Evolutionary conservation across 2,329 filamentous ascomycete genomes (phyloP).

Genomic region (Sporothrix mexicana): DNA sequence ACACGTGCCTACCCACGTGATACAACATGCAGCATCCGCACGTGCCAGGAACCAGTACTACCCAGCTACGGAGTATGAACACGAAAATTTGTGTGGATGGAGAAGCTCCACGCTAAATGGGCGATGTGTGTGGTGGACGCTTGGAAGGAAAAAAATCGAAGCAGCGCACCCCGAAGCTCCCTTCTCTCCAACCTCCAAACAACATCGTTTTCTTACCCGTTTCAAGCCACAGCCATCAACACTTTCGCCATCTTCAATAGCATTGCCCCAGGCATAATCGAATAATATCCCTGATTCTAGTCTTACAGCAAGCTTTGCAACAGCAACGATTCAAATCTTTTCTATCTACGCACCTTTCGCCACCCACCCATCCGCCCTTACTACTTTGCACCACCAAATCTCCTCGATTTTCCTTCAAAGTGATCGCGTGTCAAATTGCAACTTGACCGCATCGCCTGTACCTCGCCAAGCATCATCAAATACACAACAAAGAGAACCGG

Average conservation of each 20-base stretch:
- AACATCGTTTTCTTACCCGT: slow-evolving; percentile 13
- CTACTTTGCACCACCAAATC: background rate
- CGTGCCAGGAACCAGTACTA: slow-evolving; percentile 35
- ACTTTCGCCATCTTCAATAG: background rate
- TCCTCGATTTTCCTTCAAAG: background rate
- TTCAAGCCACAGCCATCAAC: slow-evolving; percentile 17
- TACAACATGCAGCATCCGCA: background rate
- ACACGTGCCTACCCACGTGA: background rate
- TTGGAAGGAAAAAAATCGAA: slow-evolving; percentile 34
- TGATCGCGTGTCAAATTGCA: slow-evolving; percentile 14
- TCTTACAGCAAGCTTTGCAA: background rate
- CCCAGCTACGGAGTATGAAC: background rate
- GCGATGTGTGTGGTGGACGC: slow-evolving; percentile 25
- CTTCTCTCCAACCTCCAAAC: slow-evolving; percentile 30
- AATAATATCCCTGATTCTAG: background rate
- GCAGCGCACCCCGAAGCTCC: slow-evolving; percentile 30
- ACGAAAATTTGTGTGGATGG: slow-evolving; percentile 34
- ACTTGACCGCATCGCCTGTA: background rate
- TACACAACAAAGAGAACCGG: background rate
- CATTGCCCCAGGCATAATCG: slow-evolving; percentile 2
- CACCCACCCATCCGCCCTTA: slow-evolving; percentile 26
- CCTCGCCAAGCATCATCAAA: background rate
- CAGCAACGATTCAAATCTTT: slow-evolving; percentile 3
- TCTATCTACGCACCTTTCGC: slow-evolving; percentile 18
- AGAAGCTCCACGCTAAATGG: slow-evolving; percentile 36